Evolutionary conservation across 257 asterid species (phyloP), one percentile per base, ranked within the genome.

Genomic region (Cordia subcordata): DNA sequence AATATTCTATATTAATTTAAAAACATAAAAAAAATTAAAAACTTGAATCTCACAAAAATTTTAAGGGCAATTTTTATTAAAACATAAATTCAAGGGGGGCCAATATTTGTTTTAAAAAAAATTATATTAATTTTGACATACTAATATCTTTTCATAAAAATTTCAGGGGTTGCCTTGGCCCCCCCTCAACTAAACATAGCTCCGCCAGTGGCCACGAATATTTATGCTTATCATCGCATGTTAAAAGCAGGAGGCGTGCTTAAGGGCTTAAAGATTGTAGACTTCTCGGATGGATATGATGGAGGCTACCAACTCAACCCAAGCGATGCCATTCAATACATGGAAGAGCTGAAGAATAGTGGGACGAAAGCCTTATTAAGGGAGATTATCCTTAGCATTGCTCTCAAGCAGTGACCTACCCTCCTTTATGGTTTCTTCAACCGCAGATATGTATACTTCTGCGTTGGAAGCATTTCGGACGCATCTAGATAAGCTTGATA

Each of bases 271-370:
- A 66, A 55, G 20, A 67, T 81, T 51, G 62, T 66, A 9, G 15
- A 80, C 5, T 84, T 81, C 60, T 79, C 93, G 22, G 88, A 82
- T 19, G 92, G 92, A 0, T 65, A 57, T 58, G 92, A 79, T 50
- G 76, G 78, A 4, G 91, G 85, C 0, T 74, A 35, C 69, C 68
- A 27, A 1, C 37, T 11, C 5, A 12, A 18, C 13, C 0, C 1
- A 72, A 50, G 13, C 6, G 81, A 77, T 50, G 14, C 37, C 52
- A 4, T 0, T 0, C 49, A 32, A 0, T 79, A 71, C 67, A 49
- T 69, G 75, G 10, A 18, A 2, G 73, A 65, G 18, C 49, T 83
- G 6, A 27, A 33, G 32, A 64, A 50, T 27, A 40, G 55, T 1
- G 90, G 93, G 19, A 65, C 81, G 19, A 23, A 40, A 38, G 49